phyloP scores from a whole-genome alignment of 345 rosid species.

The Arabis hirsuta region DNA sequence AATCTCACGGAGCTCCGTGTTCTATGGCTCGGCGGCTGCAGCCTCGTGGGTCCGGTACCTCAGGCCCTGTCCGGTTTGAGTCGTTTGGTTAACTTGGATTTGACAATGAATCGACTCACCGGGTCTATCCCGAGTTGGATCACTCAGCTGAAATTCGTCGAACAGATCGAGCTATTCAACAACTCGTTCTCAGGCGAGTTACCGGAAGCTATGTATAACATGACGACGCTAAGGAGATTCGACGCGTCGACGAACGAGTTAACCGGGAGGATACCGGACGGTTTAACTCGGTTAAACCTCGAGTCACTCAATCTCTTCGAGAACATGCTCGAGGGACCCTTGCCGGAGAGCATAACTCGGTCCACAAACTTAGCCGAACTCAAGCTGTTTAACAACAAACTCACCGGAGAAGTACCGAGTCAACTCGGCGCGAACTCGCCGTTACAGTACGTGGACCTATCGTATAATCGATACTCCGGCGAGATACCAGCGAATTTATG shows the following conservation, averaged over 20 bases:
- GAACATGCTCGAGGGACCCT: slow-evolving; percentile 66
- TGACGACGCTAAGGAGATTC: slow-evolving; percentile 54
- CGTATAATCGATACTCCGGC: slow-evolving; percentile 68
- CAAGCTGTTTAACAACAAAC: slow-evolving; percentile 69
- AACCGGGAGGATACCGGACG: slow-evolving; percentile 65
- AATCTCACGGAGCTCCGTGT: slow-evolving; percentile 57
- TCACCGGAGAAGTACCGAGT: slow-evolving; percentile 66
- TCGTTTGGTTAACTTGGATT: slow-evolving; percentile 58
- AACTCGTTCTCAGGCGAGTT: slow-evolving; percentile 76
- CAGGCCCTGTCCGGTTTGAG: slow-evolving; percentile 44
- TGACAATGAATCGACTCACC: slow-evolving; percentile 55
- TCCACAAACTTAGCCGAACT: slow-evolving; percentile 67
- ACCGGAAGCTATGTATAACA: slow-evolving; percentile 54
- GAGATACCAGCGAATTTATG: slow-evolving; percentile 68
- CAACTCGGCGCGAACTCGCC: slow-evolving; percentile 69
- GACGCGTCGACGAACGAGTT: slow-evolving; percentile 74
- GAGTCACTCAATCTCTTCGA: slow-evolving; percentile 66
- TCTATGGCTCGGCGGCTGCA: slow-evolving; percentile 66
- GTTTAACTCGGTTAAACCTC: slow-evolving; percentile 61
- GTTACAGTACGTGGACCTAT: slow-evolving; percentile 57
- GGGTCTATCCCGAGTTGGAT: slow-evolving; percentile 73
- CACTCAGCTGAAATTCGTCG: slow-evolving; percentile 49
- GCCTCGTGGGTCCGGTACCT: slow-evolving; percentile 65
- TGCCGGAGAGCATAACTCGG: slow-evolving; percentile 66
- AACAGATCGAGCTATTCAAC: slow-evolving; percentile 72